A percentile compares a stretch with the other conserved stretches of the same genome.
Evolutionary conservation across 2,329 filamentous ascomycete species (phyloP).

Genomic region (Penicillium paneum): DNA sequence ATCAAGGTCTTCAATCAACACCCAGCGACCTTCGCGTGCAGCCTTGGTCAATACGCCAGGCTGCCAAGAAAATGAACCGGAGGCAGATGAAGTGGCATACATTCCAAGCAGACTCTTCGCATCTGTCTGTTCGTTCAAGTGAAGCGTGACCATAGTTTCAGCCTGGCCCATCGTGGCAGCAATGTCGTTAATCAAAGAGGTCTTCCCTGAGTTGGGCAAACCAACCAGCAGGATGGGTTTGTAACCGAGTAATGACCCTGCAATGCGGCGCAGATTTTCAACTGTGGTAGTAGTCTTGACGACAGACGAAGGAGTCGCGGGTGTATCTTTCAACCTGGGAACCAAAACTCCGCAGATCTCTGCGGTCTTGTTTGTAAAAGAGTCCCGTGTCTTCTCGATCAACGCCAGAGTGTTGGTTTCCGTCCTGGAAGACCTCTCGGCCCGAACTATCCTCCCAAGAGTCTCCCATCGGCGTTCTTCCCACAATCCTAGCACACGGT

Average conservation of each 20-base stretch:
- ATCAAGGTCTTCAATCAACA: conserved; percentile 94
- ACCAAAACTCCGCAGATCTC: conserved; percentile 66
- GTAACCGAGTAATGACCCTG: conserved; percentile 61
- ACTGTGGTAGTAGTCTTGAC: conserved; percentile 71
- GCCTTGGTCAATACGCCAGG: conserved; percentile 91
- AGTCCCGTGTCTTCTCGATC: conserved; percentile 29
- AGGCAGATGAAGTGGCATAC: conserved; percentile 83
- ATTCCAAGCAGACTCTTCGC: conserved; percentile 93
- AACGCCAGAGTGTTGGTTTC: conserved; percentile 22
- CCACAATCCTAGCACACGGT: conserved; percentile 66
- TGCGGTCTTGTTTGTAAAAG: conserved; percentile 59
- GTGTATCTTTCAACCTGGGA: conserved; percentile 54
- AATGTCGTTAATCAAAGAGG: conserved; percentile 75
- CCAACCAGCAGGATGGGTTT: conserved; percentile 79
- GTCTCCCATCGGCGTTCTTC: conserved; percentile 57
- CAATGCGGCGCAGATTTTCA: conserved; percentile 68
- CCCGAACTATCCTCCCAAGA: conserved; percentile 29
- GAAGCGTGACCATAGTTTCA: conserved; percentile 82
- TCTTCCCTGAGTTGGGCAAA: conserved; percentile 84
- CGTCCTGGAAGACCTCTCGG: conserved; percentile 23
- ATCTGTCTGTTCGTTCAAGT: conserved; percentile 97
- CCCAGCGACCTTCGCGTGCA: conserved; percentile 90
- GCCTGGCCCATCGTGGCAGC: conserved; percentile 76
- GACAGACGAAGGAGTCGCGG: conserved; percentile 51
- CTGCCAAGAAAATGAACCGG: conserved; percentile 88